Conservation (phyloP, 345 rosid species). For the Xanthoceras sorbifolium region DNA sequence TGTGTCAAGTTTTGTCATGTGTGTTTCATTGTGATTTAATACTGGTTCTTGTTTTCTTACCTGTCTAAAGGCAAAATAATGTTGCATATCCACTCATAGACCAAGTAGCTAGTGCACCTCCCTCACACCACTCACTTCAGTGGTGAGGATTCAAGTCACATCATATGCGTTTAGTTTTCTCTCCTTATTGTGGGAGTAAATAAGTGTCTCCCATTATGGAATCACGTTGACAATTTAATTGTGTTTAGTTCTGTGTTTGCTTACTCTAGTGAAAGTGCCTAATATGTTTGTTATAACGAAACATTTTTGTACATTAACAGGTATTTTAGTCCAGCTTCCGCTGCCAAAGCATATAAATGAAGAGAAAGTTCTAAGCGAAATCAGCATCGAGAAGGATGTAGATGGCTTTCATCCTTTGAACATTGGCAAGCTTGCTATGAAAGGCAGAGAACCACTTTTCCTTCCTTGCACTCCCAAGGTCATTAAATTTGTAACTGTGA, state of each 20-base stretch:
- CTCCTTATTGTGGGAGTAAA: too few species aligned
- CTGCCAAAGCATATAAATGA: conserved; percentile 83
- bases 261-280: background rate
- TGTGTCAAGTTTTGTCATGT: too few species aligned
- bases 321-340: conserved; percentile 93
- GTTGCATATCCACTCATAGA: too few species aligned
- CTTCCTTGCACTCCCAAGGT: conserved; percentile 97
- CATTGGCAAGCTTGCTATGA: conserved; percentile 96
- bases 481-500: background rate
- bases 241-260: background rate
- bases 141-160: too few species aligned
- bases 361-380: conserved; percentile 77
- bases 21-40: background rate
- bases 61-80: too few species aligned
- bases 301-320: conserved; percentile 37
- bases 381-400: conserved; percentile 80
- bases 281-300: background rate
- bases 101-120: too few species aligned
- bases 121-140: too few species aligned
- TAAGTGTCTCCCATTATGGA: too few species aligned
- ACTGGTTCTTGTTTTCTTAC: background rate
- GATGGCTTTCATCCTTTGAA: conserved; percentile 98
- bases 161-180: too few species aligned
- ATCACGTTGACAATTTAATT: background rate
- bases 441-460: conserved; percentile 94